Base-by-base conservation (phyloP, 768 basidiomycete genomes). In the Boletus eberwhitei region DNA sequence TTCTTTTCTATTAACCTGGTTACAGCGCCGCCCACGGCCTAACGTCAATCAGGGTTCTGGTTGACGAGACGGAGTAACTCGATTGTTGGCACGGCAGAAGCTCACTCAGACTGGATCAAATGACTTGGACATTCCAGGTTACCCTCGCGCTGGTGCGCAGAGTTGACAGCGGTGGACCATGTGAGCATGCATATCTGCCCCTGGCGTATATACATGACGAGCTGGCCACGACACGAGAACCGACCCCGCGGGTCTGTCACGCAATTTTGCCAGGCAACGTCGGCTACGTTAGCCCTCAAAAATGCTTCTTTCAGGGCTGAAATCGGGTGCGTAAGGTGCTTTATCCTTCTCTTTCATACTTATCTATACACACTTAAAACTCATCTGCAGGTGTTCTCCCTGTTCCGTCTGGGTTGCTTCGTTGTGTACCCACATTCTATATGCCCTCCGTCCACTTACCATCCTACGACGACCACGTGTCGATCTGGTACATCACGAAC, bases 381-480 rank as follows among this genome's bases (percentile, higher is more conserved):
- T 46, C 46, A 48, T 59, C 47, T 42, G 36, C 51, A 47, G 48
- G 48, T 26, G 48, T 52, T 48, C 49, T 50, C 37, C 43, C 46
- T 50, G 48, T 38, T 12, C 47, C 48, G 16, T 50, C 31, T 47
- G 47, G 47, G 40, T 56, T 32, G 31, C 39, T 42, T 48, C 44
- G 52, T 54, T 45, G 54, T 85, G 84, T 83, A 45, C 26, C 31
- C 43, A 21, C 54, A 24, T 46, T 51, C 64, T 57, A 54, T 29
- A 88, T 89, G 87, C 87, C 88, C 46, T 84, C 74, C 73, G 78
- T 90, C 65, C 84, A 88, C 65, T 64, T 90, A 53, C 72, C 81
- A 59, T 80, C 81, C 57, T 62, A 67, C 35, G 79, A 82, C 60
- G 88, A 89, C 77, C 83, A 83, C 67, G 84, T 82, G 48, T 83